phyloP scores from a whole-genome alignment of 1,284 basidiomycete genomes.

The Termitomyces sp. region DNA sequence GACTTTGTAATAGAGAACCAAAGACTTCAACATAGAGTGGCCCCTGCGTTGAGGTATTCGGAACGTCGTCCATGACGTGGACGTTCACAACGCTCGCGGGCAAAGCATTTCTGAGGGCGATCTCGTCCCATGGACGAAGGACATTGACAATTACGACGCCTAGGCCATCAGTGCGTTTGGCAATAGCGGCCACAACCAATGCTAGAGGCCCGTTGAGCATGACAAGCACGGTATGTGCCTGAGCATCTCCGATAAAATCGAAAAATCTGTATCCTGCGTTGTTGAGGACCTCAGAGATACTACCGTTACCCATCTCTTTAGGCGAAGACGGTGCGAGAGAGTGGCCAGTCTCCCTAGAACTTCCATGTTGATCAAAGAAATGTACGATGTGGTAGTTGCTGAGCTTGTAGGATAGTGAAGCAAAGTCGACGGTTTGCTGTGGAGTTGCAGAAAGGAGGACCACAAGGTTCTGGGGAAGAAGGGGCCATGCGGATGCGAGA shows the following conservation, averaged over 20 bases:
- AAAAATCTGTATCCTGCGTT: slow-evolving; percentile 59
- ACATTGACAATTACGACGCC: slow-evolving; percentile 69
- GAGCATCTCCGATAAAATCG: slow-evolving; percentile 59
- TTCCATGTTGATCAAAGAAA: slow-evolving; percentile 73
- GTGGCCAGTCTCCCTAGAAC: slow-evolving; percentile 66
- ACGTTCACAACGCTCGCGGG: slow-evolving; percentile 54
- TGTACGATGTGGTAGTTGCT: slow-evolving; percentile 65
- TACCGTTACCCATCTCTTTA: slow-evolving; percentile 23
- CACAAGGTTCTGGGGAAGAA: slow-evolving; percentile 68
- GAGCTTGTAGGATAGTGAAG: slow-evolving; percentile 61
- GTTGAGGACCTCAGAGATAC: slow-evolving; percentile 44
- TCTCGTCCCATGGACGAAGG: slow-evolving; percentile 71
- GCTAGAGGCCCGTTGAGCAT: slow-evolving; percentile 69
- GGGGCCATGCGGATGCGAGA: slow-evolving; percentile 52
- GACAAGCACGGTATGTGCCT: slow-evolving; percentile 56
- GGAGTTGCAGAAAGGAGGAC: slow-evolving; percentile 79
- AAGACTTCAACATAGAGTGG: slow-evolving; percentile 72
- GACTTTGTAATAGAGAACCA: slow-evolving; percentile 46
- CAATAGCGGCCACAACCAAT: slow-evolving; percentile 47
- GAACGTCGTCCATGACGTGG: slow-evolving; percentile 74
- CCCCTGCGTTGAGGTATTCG: slow-evolving; percentile 56
- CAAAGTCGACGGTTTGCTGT: slow-evolving; percentile 73
- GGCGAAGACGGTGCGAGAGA: slow-evolving; percentile 31
- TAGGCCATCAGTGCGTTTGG: slow-evolving; percentile 40
- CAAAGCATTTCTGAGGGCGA: slow-evolving; percentile 49